Percentiles rank a stretch among this genome's conserved stretches.
These are phyloP conservation scores for Sanghuangporus baumii DNA, from an alignment of 1,284 basidiomycete genomes.

Conservation along the genomic window DNA sequence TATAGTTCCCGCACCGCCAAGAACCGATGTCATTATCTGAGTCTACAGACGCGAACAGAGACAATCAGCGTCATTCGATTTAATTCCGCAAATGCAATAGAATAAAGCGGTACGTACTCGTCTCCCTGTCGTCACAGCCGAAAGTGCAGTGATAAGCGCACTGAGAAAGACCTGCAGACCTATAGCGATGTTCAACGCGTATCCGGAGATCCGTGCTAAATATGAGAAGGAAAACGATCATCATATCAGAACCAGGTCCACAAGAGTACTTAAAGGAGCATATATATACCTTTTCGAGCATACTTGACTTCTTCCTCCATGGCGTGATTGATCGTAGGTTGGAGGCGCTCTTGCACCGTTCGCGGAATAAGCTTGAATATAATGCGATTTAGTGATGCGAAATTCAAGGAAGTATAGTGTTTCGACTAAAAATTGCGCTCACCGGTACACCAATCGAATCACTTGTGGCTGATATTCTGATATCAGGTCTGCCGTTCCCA, in stretches of 20 bases:
- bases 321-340: conserved; percentile 29
- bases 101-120: conserved; percentile 25
- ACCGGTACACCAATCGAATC: neutral
- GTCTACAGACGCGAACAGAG: conserved; percentile 21
- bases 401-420: neutral
- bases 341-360: conserved; percentile 28
- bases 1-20: conserved; percentile 55
- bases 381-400: neutral
- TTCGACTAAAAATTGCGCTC: neutral
- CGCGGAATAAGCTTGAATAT: conserved; percentile 8
- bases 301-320: conserved; percentile 21
- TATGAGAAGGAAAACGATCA: neutral
- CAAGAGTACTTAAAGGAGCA: neutral
- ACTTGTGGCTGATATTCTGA: neutral
- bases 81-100: neutral
- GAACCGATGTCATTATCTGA: conserved; percentile 27
- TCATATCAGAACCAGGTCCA: neutral
- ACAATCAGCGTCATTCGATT: neutral
- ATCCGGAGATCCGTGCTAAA: conserved; percentile 42
- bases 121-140: conserved; percentile 40
- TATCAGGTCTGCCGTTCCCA: neutral
- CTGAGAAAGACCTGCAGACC: conserved; percentile 56
- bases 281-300: conserved; percentile 17
- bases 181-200: conserved; percentile 48
- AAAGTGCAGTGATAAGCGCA: conserved; percentile 60